Conservation (phyloP, 345 rosid species). For the Moricandia moricandioides region DNA sequence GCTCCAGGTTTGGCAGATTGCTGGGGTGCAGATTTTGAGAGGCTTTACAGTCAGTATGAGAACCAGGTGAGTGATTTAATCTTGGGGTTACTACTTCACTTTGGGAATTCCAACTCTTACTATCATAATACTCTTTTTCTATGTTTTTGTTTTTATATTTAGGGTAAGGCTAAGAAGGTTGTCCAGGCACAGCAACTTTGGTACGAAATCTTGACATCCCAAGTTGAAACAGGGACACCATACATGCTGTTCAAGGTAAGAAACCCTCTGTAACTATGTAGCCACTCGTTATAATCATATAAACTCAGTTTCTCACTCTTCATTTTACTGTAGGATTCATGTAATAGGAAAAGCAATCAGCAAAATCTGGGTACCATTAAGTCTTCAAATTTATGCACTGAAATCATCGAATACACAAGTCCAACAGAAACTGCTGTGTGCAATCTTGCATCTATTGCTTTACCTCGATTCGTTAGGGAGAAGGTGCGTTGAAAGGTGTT, state of each 20-base stretch:
- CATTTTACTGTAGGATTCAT: conserved; percentile 59
- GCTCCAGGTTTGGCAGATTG: conserved; percentile 87
- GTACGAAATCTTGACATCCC: conserved; percentile 83
- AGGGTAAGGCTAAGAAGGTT: conserved; percentile 94
- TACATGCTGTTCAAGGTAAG: conserved; percentile 93
- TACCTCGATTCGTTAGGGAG: conserved; percentile 84
- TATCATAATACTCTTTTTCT: not conserved
- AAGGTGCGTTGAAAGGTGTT: conserved; percentile 41
- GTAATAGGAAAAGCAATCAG: conserved; percentile 91
- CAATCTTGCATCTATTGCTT: conserved; percentile 92
- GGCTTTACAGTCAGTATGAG: conserved; percentile 61
- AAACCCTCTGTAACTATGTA: not conserved
- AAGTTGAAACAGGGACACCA: conserved; percentile 97
- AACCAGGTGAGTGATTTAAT: conserved; percentile 41
- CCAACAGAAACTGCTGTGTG: conserved; percentile 95
- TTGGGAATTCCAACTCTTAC: not conserved
- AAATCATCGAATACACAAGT: conserved; percentile 82
- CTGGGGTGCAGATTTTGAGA: conserved; percentile 86
- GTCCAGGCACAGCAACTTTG: conserved; percentile 80
- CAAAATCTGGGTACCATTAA: conserved; percentile 93
- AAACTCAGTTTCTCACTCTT: not conserved
- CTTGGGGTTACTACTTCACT: not conserved
- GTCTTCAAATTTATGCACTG: conserved; percentile 89
- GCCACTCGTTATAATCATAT: not conserved
- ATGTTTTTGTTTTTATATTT: not conserved